A percentile compares a stretch with the other conserved stretches of the same genome.
These are phyloP conservation scores for Heimioporus sp. DNA, from an alignment of 768 basidiomycete genomes.

Conservation along the genomic window DNA sequence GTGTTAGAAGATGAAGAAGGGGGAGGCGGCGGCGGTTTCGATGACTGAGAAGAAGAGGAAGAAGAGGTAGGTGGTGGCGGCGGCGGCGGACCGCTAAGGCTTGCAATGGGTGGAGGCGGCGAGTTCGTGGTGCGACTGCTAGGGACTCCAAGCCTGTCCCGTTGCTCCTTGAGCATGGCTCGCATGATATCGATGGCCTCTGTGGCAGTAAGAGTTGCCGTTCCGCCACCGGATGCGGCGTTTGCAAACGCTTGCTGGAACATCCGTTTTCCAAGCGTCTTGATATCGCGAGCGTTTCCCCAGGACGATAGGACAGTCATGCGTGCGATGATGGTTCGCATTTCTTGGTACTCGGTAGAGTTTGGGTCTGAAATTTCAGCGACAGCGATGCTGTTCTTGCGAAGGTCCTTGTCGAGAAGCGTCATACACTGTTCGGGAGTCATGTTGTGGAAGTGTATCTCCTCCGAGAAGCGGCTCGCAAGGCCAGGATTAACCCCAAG, in stretches of 20 bases:
- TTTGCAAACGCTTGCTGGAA: slow-evolving; percentile 37
- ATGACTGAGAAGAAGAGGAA: slow-evolving; percentile 17
- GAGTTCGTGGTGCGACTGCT: slow-evolving; percentile 2
- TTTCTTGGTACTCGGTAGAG: slow-evolving; percentile 13
- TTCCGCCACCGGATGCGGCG: slow-evolving; percentile 13
- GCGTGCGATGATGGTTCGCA: slow-evolving; percentile 40
- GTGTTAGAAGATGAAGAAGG: slow-evolving; percentile 12
- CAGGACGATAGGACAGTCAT: slow-evolving; percentile 51
- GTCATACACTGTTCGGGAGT: slow-evolving; percentile 48
- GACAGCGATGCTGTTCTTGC: slow-evolving; percentile 40
- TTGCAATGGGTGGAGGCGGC: slow-evolving; percentile 16
- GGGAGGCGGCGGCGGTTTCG: slow-evolving; percentile 21
- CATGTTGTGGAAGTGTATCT: slow-evolving; percentile 57
- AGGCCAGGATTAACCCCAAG: slow-evolving; percentile 61
- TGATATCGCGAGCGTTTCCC: slow-evolving; percentile 70
- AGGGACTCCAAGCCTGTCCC: slow-evolving; percentile 24
- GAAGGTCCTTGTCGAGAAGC: slow-evolving; percentile 48
- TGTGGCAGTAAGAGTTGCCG: slow-evolving; percentile 21
- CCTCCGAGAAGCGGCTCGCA: slow-evolving; percentile 69
- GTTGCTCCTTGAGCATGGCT: slow-evolving; percentile 23
- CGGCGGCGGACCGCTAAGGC: slow-evolving; percentile 16
- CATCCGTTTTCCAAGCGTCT: slow-evolving; percentile 52
- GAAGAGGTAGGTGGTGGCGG: slow-evolving; percentile 21
- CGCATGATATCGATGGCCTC: slow-evolving; percentile 31
- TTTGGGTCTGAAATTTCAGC: slow-evolving; percentile 29